Evolutionary conservation across 2,329 filamentous ascomycete genomes (phyloP), one percentile per base, ranked within the genome.

Genomic region (Penicillium griseofulvum): DNA sequence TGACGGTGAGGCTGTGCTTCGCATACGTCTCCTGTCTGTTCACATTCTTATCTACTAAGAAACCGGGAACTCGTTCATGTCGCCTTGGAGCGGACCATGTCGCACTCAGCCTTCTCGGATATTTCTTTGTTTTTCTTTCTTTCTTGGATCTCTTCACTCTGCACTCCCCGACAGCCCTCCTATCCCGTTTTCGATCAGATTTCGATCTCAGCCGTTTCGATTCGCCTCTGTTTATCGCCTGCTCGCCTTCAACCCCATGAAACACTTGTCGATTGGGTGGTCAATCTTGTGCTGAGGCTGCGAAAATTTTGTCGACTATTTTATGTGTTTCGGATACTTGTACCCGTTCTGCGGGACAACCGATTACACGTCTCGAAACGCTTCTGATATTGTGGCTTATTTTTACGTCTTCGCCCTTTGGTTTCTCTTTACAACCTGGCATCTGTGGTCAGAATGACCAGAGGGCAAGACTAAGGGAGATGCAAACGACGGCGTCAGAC

Each of bases 91-190:
- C 58, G 57, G 61, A 58, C 63, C 65, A 61, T 66, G 62, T 65
- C 65, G 64, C 66, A 64, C 48, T 62, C 59, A 61, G 67, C 64
- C 61, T 59, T 69, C 59, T 68, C 65, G 65, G 68, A 70, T 63
- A 65, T 66, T 63, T 67, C 56, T 66, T 63, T 66, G 1, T 58
- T 63, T 69, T 63, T 31, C 17, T 24, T 31, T 31, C 29, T 9
- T 60, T 64, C 65, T 66, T 66, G 69, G 67, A 68, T 66, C 65
- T 54, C 67, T 70, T 67, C 67, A 65, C 65, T 65, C 60, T 72
- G 67, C 69, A 70, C 64, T 67, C 66, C 68, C 60, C 65, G 61
- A 55, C 62, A 69, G 70, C 69, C 69, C 61, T 66, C 63, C 49
- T 64, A 70, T 60, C 66, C 66, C 57, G 63, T 65, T 68, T 59